phyloP scores from a whole-genome alignment of 129 eudicot species.

The Pseudognaphalium luteoalbum region DNA sequence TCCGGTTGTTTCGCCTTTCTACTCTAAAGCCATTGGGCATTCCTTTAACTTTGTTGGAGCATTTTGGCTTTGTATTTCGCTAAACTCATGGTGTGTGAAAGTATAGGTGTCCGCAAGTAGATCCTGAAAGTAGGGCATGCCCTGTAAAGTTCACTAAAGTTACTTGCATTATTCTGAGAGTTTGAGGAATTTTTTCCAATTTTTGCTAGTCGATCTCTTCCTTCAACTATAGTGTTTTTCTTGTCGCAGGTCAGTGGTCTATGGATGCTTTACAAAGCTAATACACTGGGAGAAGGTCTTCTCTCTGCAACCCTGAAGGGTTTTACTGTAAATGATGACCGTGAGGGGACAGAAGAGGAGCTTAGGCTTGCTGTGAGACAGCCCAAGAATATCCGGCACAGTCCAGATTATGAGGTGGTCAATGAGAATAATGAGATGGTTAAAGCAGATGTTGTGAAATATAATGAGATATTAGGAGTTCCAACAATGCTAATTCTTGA shows the following conservation, averaged over 20 bases:
- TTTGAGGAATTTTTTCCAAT: conserved; percentile 1
- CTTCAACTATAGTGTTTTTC: conserved; percentile 8
- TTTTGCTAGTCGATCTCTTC: background rate
- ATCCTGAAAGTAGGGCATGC: too few relatives aligned
- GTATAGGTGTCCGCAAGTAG: too few relatives aligned
- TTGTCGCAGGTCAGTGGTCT: conserved; percentile 72
- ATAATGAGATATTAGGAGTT: conserved; percentile 38
- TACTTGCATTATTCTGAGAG: background rate
- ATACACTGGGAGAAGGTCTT: conserved; percentile 68
- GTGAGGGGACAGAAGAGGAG: conserved; percentile 90
- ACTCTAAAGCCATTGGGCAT: too few relatives aligned
- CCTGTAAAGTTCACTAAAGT: too few relatives aligned
- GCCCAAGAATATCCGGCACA: conserved; percentile 49
- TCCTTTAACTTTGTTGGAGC: too few relatives aligned
- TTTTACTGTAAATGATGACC: conserved; percentile 85
- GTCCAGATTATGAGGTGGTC: conserved; percentile 36
- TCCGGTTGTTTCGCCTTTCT: too few relatives aligned
- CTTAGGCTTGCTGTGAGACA: conserved; percentile 83
- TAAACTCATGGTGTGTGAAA: too few relatives aligned
- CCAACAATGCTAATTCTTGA: conserved; percentile 91
- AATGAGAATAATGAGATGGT: conserved; percentile 33
- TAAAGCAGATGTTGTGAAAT: conserved; percentile 24
- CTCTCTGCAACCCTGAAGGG: conserved; percentile 79
- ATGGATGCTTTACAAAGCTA: conserved; percentile 91
- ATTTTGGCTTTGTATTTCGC: too few relatives aligned